Base-by-base conservation (phyloP, 179 eudicot genomes). In the Kewa caespitosa region DNA sequence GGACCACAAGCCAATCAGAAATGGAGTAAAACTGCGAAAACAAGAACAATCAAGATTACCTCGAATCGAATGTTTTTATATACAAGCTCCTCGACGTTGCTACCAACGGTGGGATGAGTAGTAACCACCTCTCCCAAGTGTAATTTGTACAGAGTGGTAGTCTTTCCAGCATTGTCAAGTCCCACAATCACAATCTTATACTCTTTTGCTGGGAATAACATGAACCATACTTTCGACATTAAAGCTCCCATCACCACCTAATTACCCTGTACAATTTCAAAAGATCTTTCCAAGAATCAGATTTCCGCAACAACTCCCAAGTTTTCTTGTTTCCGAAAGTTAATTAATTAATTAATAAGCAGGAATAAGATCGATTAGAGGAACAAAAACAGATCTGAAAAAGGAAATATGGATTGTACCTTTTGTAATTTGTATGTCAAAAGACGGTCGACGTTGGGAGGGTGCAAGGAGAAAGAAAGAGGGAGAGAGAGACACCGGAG, bases 21-120 rank as follows among this genome's bases (percentile, higher is more conserved):
- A n/a, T n/a, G n/a, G n/a, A n/a, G n/a, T n/a, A n/a, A n/a, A n/a
- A n/a, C n/a, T n/a, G n/a, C n/a, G n/a, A n/a, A n/a, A n/a, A n/a
- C n/a, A n/a, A n/a, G n/a, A n/a, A n/a, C n/a, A n/a, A n/a, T n/a
- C n/a, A 66, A 11, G 17, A 10, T n/a, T 67, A 91, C 97, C 94
- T 93, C 99, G 37, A 96, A 96, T 34, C 98, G 90, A 23, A 96
- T 96, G 66, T 96, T 96, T 79, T 96, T 96, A 78, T 96, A 96
- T 32, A 96, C 97, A 66, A 96, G 93, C 83, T 91, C 98, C 85
- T 96, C 99, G 9, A 96, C 99, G 70, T 96, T 96, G 87, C 99
- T 93, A 62, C 99, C 99, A 54, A 96, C 98, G 6, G 98, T 96
- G 23, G 99, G 99, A 70, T 96, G 93, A 32, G 99, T 96, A 38